These are phyloP conservation scores for Amanita phalloides DNA, from an alignment of 768 basidiomycete genomes.

Conservation along the genomic window DNA sequence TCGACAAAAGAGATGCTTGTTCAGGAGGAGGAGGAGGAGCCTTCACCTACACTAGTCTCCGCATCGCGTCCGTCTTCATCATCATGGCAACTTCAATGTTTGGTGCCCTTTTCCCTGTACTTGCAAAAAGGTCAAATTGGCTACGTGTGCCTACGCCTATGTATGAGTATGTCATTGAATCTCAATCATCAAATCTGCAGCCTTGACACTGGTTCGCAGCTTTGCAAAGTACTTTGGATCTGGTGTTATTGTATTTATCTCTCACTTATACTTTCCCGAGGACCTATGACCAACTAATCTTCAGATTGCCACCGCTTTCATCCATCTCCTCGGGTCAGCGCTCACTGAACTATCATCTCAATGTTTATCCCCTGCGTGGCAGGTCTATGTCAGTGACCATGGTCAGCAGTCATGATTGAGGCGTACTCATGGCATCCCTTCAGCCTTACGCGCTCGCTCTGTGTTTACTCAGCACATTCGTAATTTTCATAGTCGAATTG, in stretches of 20 bases:
- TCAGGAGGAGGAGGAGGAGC: conserved; percentile 43
- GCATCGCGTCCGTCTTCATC: conserved; percentile 68
- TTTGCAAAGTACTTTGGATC: conserved; percentile 90
- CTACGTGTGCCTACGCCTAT: conserved; percentile 45
- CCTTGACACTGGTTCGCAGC: conserved; percentile 20
- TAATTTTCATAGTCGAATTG: conserved; percentile 78
- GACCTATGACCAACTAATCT: neutral
- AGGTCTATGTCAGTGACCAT: conserved; percentile 48
- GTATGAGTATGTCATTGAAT: conserved; percentile 49
- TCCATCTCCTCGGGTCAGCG: conserved; percentile 72
- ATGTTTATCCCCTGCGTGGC: conserved; percentile 68
- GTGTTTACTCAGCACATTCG: conserved; percentile 72
- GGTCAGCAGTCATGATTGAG: neutral
- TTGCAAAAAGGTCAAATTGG: conserved; percentile 41
- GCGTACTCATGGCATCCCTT: neutral
- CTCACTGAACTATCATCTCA: conserved; percentile 56
- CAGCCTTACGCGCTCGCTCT: conserved; percentile 80
- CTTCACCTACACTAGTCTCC: conserved; percentile 36
- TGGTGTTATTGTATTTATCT: conserved; percentile 62
- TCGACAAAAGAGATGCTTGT: conserved; percentile 23
- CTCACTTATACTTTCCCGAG: neutral
- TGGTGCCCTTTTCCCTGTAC: conserved; percentile 65
- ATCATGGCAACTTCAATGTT: conserved; percentile 47
- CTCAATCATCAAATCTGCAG: neutral
- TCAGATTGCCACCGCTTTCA: conserved; percentile 85